Percentiles rank a stretch among this genome's conserved stretches.
These are phyloP conservation scores for Ceratobasidium sp. DNA, from an alignment of 1,284 basidiomycete genomes.

Conservation along the genomic window DNA sequence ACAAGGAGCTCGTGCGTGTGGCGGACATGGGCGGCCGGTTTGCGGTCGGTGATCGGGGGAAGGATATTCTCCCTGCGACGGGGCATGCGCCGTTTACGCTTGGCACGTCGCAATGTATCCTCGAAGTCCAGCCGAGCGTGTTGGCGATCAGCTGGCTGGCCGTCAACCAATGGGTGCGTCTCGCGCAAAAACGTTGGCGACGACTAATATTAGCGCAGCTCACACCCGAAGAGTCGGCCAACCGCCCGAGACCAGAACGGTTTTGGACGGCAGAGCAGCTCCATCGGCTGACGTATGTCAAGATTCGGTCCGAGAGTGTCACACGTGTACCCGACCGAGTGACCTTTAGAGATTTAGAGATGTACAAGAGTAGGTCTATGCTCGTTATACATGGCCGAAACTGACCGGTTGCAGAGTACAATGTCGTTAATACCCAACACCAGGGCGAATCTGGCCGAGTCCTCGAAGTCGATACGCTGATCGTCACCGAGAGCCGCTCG, in stretches of 20 bases:
- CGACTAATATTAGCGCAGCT: conserved; percentile 55
- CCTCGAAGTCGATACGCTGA: conserved; percentile 62
- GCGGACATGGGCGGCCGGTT: conserved; percentile 77
- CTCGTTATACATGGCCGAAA: not conserved
- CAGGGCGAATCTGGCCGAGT: conserved; percentile 19
- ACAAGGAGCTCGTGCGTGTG: conserved; percentile 61
- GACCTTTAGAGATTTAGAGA: conserved; percentile 55
- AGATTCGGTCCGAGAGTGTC: conserved; percentile 64
- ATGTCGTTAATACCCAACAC: conserved; percentile 18
- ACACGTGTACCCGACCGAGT: conserved; percentile 61
- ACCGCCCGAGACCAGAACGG: conserved; percentile 67
- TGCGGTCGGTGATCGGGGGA: conserved; percentile 72
- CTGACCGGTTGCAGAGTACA: conserved; percentile 2
- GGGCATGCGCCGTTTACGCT: conserved; percentile 28
- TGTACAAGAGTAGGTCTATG: conserved; percentile 35
- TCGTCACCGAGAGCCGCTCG: conserved; percentile 74
- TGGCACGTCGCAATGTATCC: conserved; percentile 41
- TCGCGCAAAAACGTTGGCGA: not conserved
- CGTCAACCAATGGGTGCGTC: conserved; percentile 79
- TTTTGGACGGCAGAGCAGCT: conserved; percentile 78
- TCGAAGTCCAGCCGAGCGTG: conserved; percentile 78
- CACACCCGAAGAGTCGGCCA: conserved; percentile 59
- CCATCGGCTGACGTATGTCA: conserved; percentile 68
- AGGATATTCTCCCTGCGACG: conserved; percentile 70
- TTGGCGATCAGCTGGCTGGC: conserved; percentile 88